These are phyloP conservation scores for Laburnicola sp. DNA, from an alignment of 2,329 filamentous ascomycete genomes.

Conservation along the genomic window DNA sequence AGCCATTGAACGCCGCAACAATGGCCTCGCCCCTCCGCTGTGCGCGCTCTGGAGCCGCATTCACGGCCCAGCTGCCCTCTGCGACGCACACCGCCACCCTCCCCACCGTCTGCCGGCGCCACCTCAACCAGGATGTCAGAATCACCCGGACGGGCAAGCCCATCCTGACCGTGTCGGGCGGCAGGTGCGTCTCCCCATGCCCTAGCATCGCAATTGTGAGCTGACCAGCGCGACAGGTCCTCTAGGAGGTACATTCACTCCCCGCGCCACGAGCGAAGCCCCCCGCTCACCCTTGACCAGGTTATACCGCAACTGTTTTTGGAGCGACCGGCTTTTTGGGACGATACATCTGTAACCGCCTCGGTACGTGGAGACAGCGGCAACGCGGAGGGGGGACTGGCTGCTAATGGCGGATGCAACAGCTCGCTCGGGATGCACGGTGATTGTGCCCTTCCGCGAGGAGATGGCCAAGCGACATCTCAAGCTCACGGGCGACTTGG, in stretches of 20 bases:
- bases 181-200: constrained; percentile 66
- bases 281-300: constrained; percentile 54
- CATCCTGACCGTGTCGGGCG: constrained; percentile 83
- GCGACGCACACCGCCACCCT: constrained; percentile 32
- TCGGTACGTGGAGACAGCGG: constrained; percentile 62
- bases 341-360: constrained; percentile 94
- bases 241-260: constrained; percentile 71
- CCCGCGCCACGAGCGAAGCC: constrained; percentile 11
- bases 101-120: constrained; percentile 33
- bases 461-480: constrained; percentile 98
- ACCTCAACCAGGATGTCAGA: constrained; percentile 72
- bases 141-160: constrained; percentile 97
- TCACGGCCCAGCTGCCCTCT: constrained; percentile 36
- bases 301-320: constrained; percentile 96
- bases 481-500: constrained; percentile 93
- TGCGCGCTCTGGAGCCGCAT: constrained; percentile 44
- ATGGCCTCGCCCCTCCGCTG: constrained; percentile 47
- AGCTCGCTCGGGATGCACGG: constrained; percentile 93
- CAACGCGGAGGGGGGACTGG: background rate
- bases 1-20: constrained; percentile 46
- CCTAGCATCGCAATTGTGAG: constrained; percentile 29
- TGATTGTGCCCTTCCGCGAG: constrained; percentile 90
- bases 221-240: constrained; percentile 58
- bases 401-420: constrained; percentile 29
- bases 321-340: constrained; percentile 95